Base-by-base conservation (phyloP, 1,139 yeast genomes). In the Lizanozyma gosingica region DNA sequence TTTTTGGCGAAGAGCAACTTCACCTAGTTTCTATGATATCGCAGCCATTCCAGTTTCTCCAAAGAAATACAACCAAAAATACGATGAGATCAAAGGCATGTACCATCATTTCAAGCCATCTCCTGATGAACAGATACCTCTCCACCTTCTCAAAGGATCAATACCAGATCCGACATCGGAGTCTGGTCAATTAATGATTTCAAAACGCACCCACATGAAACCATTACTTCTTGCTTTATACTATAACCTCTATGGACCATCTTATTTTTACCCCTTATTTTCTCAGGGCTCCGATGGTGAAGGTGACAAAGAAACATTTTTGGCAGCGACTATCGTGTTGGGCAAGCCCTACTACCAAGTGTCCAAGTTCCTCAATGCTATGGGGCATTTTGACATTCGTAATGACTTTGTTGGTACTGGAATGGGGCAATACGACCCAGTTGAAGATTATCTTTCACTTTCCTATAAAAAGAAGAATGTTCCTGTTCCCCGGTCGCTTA, bases 251-350 rank as follows among this genome's bases (percentile, higher is more conserved):
- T 82, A 77, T 54, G 95, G 95, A 0, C 94, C 92, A 4, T 71
- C 73, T 15, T 78, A 79, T 62, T 87, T 74, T 55, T 87, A 86
- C 58, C 94, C 94, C n/a, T 69, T 87, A 37, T 74, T 87, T 41
- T 80, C 92, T 1, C 95, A 86, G 60, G 90, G 90, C 14, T 78
- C 85, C 0, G 83, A 80, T 43, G 95, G 96, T 36, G 94, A 85
- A 62, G 95, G 95, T 45, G 95, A 87, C 57, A 87, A 86, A 56
- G 96, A 87, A 55, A 85, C 95, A 0, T 87, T 84, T 53, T 64
- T 84, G 41, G 90, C 95, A 0, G 90, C 92, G 0, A 81, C 94
- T 1, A 73, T 73, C 37, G 85, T 83, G 2, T 60, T 82, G 41
- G 62, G 65, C 6, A 73, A 78, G 39, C 67, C 76, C 1, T 81